These are phyloP conservation scores for Syzygium aqueum DNA, from an alignment of 345 rosid genomes.

Conservation along the genomic window DNA sequence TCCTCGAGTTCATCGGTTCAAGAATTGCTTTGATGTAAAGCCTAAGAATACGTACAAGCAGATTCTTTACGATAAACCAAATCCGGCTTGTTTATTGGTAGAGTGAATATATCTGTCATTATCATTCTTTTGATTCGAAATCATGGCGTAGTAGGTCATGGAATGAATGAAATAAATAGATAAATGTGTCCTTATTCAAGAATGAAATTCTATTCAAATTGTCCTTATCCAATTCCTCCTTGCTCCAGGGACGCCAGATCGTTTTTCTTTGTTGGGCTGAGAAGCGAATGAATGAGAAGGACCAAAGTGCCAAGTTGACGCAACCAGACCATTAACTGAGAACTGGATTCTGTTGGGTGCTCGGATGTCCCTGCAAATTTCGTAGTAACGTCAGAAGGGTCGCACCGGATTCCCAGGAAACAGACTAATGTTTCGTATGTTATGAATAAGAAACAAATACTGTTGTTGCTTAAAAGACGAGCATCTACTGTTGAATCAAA, in stretches of 20 bases:
- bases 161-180: background rate
- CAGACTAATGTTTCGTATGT: background rate
- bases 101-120: background rate
- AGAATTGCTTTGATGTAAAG: background rate
- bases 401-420: background rate
- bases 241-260: background rate
- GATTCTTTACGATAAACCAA: background rate
- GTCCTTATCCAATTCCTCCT: background rate
- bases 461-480: background rate
- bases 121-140: background rate
- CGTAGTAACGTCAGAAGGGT: background rate
- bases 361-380: background rate
- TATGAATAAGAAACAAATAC: background rate
- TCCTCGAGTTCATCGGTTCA: background rate
- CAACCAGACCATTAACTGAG: background rate
- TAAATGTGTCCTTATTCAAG: background rate
- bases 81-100: background rate
- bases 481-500: background rate
- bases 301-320: background rate
- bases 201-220: background rate
- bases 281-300: background rate
- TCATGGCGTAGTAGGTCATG: background rate
- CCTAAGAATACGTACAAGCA: background rate
- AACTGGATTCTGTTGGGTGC: background rate
- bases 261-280: background rate